phyloP scores from a whole-genome alignment of 352 stramenopile species.

The Phytophthora gonapodyides region DNA sequence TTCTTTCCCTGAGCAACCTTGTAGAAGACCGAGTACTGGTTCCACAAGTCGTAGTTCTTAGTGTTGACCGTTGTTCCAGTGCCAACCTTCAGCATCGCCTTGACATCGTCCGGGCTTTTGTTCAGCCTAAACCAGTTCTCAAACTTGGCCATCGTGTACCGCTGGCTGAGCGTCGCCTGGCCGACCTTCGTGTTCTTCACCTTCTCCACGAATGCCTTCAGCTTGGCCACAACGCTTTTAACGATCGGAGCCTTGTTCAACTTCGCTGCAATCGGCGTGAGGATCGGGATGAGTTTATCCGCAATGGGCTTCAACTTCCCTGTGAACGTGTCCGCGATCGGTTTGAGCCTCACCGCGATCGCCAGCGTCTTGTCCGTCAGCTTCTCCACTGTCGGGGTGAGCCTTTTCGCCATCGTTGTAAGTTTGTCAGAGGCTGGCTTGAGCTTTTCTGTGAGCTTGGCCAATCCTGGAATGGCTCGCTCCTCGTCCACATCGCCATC shows the following conservation, averaged over 20 bases:
- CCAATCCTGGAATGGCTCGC: constrained; percentile 5
- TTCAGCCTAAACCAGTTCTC: constrained; percentile 27
- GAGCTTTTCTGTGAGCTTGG: constrained; percentile 21
- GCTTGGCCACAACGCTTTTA: constrained; percentile 5
- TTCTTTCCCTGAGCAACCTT: constrained; percentile 14
- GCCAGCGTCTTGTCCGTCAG: constrained; percentile 21
- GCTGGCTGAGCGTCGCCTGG: constrained; percentile 11
- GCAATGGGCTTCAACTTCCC: constrained; percentile 30
- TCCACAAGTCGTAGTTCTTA: constrained; percentile 25
- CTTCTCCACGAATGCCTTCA: constrained; percentile 20
- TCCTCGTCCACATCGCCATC: background rate
- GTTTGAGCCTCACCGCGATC: constrained; percentile 20
- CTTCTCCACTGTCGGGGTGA: constrained; percentile 14
- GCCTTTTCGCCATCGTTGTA: constrained; percentile 11
- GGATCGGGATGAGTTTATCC: constrained; percentile 22
- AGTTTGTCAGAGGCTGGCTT: constrained; percentile 14
- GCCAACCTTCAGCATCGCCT: constrained; percentile 23
- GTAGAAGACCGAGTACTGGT: constrained; percentile 23
- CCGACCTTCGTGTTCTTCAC: constrained; percentile 25
- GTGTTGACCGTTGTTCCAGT: constrained; percentile 14
- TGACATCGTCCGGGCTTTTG: constrained; percentile 23
- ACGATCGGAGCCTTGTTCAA: constrained; percentile 17
- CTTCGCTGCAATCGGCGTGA: constrained; percentile 20
- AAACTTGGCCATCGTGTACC: constrained; percentile 30
- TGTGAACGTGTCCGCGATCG: constrained; percentile 14